phyloP scores from a whole-genome alignment of 2,329 filamentous ascomycete genomes.

The Trichoderma sp. region DNA sequence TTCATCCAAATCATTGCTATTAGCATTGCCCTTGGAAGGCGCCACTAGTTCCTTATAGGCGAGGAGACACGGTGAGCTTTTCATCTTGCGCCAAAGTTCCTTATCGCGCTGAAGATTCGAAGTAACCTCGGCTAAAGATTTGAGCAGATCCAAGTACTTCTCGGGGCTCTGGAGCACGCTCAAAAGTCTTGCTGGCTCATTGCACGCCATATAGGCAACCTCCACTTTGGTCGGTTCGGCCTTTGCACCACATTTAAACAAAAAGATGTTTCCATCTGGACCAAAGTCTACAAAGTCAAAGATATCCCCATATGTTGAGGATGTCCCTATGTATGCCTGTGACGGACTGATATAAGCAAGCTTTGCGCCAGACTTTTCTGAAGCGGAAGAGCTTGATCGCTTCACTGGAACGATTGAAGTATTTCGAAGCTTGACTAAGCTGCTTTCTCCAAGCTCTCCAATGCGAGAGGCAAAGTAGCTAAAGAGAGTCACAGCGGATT shows the following conservation, averaged over 20 bases:
- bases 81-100: slow-evolving; percentile 73
- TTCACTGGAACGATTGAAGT: slow-evolving; percentile 70
- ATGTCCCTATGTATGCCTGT: slow-evolving; percentile 76
- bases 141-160: slow-evolving; percentile 81
- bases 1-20: slow-evolving; percentile 50
- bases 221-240: slow-evolving; percentile 85
- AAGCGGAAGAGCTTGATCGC: slow-evolving; percentile 32
- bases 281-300: slow-evolving; percentile 98
- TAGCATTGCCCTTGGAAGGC: slow-evolving; percentile 43
- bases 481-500: slow-evolving; percentile 71
- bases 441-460: slow-evolving; percentile 65
- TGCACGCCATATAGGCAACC: slow-evolving; percentile 78
- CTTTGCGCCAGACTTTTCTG: slow-evolving; percentile 41
- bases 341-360: slow-evolving; percentile 58
- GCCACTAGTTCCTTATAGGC: slow-evolving; percentile 72
- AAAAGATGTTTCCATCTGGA: slow-evolving; percentile 78
- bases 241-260: slow-evolving; percentile 86
- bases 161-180: slow-evolving; percentile 76
- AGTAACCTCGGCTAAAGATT: slow-evolving; percentile 74
- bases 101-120: slow-evolving; percentile 72
- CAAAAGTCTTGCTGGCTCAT: slow-evolving; percentile 78
- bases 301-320: slow-evolving; percentile 73
- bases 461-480: slow-evolving; percentile 78
- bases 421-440: slow-evolving; percentile 59
- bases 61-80: slow-evolving; percentile 71